These are phyloP conservation scores for Beta vulgaris DNA, from an alignment of 148 eudicot species.

Conservation along the genomic window DNA sequence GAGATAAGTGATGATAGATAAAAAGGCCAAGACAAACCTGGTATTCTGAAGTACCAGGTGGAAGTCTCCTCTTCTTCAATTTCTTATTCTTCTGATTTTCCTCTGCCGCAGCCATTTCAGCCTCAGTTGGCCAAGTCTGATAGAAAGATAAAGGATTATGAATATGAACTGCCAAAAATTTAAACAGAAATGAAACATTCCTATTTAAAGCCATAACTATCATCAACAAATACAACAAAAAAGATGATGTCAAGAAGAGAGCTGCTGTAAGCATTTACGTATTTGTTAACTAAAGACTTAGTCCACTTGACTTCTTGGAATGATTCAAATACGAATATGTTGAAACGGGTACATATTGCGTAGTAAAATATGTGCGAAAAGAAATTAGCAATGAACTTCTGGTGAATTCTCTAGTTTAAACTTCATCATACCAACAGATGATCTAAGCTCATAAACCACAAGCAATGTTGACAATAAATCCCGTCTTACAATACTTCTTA, in stretches of 20 bases:
- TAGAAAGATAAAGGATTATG: constrained; percentile 18
- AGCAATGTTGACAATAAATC: not conserved
- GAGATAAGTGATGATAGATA: constrained; percentile 1
- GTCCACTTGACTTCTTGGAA: not conserved
- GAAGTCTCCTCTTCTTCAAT: constrained; percentile 56
- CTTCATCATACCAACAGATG: too few relatives aligned
- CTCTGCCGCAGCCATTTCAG: constrained; percentile 94
- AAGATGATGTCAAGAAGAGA: not conserved
- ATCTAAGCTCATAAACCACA: not conserved
- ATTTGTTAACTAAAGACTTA: too few relatives aligned
- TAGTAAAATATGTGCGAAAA: too few relatives aligned
- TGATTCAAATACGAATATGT: not conserved
- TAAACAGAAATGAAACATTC: not conserved
- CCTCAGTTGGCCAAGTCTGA: constrained; percentile 99
- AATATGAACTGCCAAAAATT: not conserved
- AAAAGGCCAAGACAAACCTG: constrained; percentile 50
- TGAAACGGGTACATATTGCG: too few relatives aligned
- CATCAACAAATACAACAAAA: not conserved
- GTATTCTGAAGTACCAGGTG: constrained; percentile 86
- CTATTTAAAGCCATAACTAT: not conserved
- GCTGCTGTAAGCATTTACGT: not conserved
- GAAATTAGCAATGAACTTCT: not conserved
- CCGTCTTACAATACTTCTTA: not conserved
- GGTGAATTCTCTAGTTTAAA: too few relatives aligned
- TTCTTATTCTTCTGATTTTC: constrained; percentile 55